Percentiles rank a stretch among this genome's conserved stretches.
Evolutionary conservation across 768 basidiomycete species (phyloP).

Genomic region (Fibroporia radiculosa): DNA sequence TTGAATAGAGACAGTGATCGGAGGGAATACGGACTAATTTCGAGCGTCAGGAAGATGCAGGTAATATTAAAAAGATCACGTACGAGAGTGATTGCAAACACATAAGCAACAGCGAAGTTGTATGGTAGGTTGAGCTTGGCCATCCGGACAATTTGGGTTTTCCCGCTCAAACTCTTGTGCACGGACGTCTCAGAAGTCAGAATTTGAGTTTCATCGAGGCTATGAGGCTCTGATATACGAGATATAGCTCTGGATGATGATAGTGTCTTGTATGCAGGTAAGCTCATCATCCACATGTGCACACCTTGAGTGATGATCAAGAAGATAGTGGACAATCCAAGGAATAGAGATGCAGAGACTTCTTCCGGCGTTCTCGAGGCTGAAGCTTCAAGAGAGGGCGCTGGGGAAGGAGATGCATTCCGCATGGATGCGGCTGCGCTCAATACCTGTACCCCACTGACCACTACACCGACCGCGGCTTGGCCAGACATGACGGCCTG

Average conservation of each 20-base stretch:
- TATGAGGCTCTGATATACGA: constrained; percentile 20
- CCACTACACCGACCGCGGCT: constrained; percentile 76
- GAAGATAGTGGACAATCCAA: constrained; percentile 61
- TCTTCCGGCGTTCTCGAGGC: constrained; percentile 38
- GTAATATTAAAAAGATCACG: constrained; percentile 18
- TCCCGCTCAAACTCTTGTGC: constrained; percentile 26
- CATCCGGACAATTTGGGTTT: constrained; percentile 40
- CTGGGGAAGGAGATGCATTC: constrained; percentile 9
- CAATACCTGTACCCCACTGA: constrained; percentile 69
- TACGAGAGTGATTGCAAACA: constrained; percentile 77
- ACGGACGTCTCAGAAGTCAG: constrained; percentile 28
- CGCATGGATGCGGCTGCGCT: constrained; percentile 54
- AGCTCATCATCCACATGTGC: constrained; percentile 48
- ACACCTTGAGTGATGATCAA: constrained; percentile 46
- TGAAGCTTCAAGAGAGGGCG: background rate
- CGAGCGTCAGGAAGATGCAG: background rate
- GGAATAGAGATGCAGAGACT: constrained; percentile 67
- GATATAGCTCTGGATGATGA: constrained; percentile 1
- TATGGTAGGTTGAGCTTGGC: constrained; percentile 60
- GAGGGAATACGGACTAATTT: constrained; percentile 74
- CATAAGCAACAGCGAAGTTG: constrained; percentile 67
- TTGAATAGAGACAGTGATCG: constrained; percentile 71
- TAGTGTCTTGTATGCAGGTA: constrained; percentile 45
- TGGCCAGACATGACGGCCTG: constrained; percentile 79
- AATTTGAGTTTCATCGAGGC: constrained; percentile 25